phyloP scores from a whole-genome alignment of 805 yeast genomes.

The Saccharomycopsis microspora region DNA sequence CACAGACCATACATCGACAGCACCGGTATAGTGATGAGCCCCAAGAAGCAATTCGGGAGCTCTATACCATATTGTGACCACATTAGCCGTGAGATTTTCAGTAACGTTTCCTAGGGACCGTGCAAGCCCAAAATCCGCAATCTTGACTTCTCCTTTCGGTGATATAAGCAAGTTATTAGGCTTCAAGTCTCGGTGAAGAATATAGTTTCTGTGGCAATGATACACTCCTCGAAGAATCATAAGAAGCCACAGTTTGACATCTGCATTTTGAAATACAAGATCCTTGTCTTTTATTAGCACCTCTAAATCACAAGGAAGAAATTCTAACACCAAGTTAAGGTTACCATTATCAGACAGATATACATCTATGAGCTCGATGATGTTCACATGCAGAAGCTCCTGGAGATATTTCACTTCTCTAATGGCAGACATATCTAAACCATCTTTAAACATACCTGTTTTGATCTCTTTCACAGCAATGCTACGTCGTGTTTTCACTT shows the following conservation, averaged over 20 bases:
- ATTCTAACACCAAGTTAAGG: constrained; percentile 85
- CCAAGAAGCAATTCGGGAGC: constrained; percentile 92
- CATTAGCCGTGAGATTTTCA: constrained; percentile 76
- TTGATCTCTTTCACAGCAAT: constrained; percentile 95
- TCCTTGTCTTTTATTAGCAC: constrained; percentile 72
- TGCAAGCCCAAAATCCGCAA: constrained; percentile 97
- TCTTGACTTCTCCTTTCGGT: constrained; percentile 77
- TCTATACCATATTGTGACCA: constrained; percentile 95
- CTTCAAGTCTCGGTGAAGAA: constrained; percentile 86
- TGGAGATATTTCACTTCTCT: constrained; percentile 83
- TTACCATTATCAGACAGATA: constrained; percentile 51
- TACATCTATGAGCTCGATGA: constrained; percentile 83
- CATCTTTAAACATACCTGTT: constrained; percentile 89
- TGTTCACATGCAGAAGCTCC: constrained; percentile 67
- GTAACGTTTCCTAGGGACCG: constrained; percentile 65
- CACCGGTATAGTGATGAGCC: constrained; percentile 77
- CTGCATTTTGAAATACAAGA: constrained; percentile 71
- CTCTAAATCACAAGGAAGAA: constrained; percentile 85
- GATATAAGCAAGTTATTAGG: constrained; percentile 85
- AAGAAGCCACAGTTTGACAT: constrained; percentile 85
- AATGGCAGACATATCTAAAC: constrained; percentile 95
- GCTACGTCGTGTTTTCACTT: constrained; percentile 38
- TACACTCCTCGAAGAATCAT: constrained; percentile 94
- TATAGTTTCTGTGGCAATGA: constrained; percentile 87
- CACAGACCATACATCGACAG: constrained; percentile 92